Base-by-base conservation (phyloP, 148 eudicot genomes). In the Mesembryanthemum crystallinum region DNA sequence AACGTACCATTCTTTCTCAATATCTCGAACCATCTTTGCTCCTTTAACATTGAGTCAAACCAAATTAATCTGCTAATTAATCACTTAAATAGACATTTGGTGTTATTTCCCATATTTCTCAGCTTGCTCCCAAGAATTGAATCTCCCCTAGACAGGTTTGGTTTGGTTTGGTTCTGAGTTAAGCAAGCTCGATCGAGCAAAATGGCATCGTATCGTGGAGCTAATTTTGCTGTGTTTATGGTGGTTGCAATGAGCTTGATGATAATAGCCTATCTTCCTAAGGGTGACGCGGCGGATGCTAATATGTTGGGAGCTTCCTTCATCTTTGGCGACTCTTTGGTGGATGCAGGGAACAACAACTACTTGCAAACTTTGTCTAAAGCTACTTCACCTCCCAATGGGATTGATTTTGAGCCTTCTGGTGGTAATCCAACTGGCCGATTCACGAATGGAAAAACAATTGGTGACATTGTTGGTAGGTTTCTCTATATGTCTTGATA, bases 271-370 rank as follows among this genome's bases (percentile, higher is more conserved):
- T 67, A 39, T 14, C 24, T 57, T 47, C 33, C 63, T 0, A 59
- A 35, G 14, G 80, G 74, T 25, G 52, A 45, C 0, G 23, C 35
- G 55, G 79, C 28, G 21, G 90, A 15, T 14, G 55, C 72, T 65
- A 85, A 77, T 18, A 75, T 37, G 71, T 54, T 79, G 30, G 98
- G 91, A 25, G 97, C 97, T 73, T 92, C 96, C 1, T 95, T 85
- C 70, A 89, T 95, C 9, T 95, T 95, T 20, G 98, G 97, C 2
- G 98, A 95, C 82, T 95, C 98, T 0, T 83, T 95, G 62, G 97
- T 92, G 4, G 97, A 95, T 85, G 96, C 91, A 5, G 98, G 97
- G 21, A 95, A 95, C 62, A 95, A 95, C 43, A 95, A 95, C 73
- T 95, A 84, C 77, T 45, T 95, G 32, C 82, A 62, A 12, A 86